phyloP scores from a whole-genome alignment of 768 basidiomycete genomes.

The Hemileccinum impolitum region DNA sequence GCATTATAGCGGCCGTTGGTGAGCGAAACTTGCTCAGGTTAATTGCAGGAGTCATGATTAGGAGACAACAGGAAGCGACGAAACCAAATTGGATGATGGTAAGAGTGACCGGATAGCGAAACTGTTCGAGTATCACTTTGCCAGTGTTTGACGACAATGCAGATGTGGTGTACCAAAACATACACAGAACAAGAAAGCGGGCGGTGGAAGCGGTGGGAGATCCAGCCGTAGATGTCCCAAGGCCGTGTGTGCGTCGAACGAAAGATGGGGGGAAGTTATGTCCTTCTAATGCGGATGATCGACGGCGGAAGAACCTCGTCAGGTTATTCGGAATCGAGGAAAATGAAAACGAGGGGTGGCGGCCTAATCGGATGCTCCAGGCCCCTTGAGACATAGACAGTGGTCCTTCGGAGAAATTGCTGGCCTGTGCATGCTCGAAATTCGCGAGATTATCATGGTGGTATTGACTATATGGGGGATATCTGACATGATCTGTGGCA shows the following conservation, averaged over 20 bases:
- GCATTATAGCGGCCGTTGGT: constrained; percentile 72
- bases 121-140: constrained; percentile 89
- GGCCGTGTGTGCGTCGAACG: constrained; percentile 22
- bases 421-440: constrained; percentile 19
- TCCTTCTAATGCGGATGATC: constrained; percentile 9
- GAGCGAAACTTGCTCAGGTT: constrained; percentile 63
- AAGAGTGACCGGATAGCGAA: constrained; percentile 92
- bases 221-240: constrained; percentile 13
- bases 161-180: constrained; percentile 90
- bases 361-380: constrained; percentile 5
- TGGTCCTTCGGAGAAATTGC: constrained; percentile 12
- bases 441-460: constrained; percentile 13
- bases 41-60: constrained; percentile 75
- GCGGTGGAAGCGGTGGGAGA: constrained; percentile 29
- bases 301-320: constrained; percentile 18
- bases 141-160: constrained; percentile 96
- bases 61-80: constrained; percentile 79
- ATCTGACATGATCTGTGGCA: constrained; percentile 8
- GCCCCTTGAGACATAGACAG: constrained; percentile 6
- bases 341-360: constrained; percentile 7
- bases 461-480: constrained; percentile 19
- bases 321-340: constrained; percentile 12
- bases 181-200: constrained; percentile 77
- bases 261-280: constrained; percentile 22
- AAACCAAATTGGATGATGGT: constrained; percentile 98